phyloP scores from a whole-genome alignment of 129 eudicot genomes.

The Escallonia rubra region DNA sequence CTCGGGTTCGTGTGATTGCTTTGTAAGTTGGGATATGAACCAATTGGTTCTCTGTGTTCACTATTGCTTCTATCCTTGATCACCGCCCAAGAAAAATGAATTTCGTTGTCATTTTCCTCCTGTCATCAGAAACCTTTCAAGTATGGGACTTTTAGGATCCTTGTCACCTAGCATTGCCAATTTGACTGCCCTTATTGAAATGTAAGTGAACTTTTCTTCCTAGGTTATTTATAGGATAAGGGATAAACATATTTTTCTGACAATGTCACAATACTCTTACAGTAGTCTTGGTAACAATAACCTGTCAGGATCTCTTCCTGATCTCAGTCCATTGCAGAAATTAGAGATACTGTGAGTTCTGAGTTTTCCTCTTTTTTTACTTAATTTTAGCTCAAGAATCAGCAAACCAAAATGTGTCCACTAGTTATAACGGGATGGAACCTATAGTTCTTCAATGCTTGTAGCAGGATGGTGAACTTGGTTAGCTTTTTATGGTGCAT shows the following conservation, averaged over 20 bases:
- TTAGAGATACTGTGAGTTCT: slow-evolving; percentile 54
- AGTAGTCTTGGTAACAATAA: slow-evolving; percentile 72
- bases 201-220: slow-evolving; percentile 39
- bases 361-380: neutral
- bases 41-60: too few species aligned
- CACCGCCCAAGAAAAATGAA: too few species aligned
- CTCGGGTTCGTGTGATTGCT: slow-evolving; percentile 48
- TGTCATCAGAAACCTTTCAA: slow-evolving; percentile 59
- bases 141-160: slow-evolving; percentile 60
- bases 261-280: slow-evolving; percentile 17
- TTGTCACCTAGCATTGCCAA: slow-evolving; percentile 54
- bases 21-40: slow-evolving; percentile 63
- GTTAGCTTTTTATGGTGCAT: neutral
- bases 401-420: neutral
- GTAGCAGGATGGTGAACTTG: neutral
- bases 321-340: slow-evolving; percentile 42
- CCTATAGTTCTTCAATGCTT: neutral
- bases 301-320: slow-evolving; percentile 61
- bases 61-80: too few species aligned
- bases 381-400: neutral
- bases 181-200: slow-evolving; percentile 53
- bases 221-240: neutral
- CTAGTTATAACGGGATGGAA: neutral
- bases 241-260: slow-evolving; percentile 6
- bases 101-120: slow-evolving; percentile 11